Percentiles rank a stretch among this genome's conserved stretches.
phyloP scores from a whole-genome alignment of 164 flowering plant genomes.

The Piper longum region DNA sequence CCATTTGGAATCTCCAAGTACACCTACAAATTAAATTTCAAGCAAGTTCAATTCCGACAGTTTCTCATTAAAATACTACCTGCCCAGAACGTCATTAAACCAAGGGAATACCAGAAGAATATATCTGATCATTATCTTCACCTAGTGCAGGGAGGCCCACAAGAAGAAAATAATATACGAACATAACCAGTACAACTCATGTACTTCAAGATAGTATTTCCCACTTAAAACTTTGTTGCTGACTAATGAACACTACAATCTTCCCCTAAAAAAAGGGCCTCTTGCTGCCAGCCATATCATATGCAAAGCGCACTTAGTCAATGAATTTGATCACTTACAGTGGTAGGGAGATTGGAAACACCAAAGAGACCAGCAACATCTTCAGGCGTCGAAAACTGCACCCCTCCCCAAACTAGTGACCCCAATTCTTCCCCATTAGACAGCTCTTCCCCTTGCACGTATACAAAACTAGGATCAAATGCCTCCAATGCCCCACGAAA shows the following conservation, averaged over 20 bases:
- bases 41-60: not conserved
- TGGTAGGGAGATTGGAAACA: conserved; percentile 43
- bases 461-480: conserved; percentile 47
- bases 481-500: conserved; percentile 36
- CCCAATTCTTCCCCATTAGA: conserved; percentile 44
- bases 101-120: not conserved
- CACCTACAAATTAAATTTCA: conserved; percentile 24
- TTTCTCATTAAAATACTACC: too few species aligned
- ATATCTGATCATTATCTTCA: too few species aligned
- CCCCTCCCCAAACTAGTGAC: conserved; percentile 39
- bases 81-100: not conserved
- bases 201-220: too few species aligned
- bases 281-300: too few species aligned
- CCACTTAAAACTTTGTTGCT: too few species aligned
- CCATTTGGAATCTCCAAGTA: conserved; percentile 77
- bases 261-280: too few species aligned
- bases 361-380: conserved; percentile 34
- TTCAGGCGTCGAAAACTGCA: conserved; percentile 37
- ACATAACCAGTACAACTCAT: too few species aligned
- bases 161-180: too few species aligned
- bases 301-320: too few species aligned
- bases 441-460: conserved; percentile 49
- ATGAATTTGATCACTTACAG: conserved; percentile 30
- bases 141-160: too few species aligned
- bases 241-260: too few species aligned